Base-by-base conservation (phyloP, 352 stramenopile species). In the Thalassiosira mediterranea region DNA sequence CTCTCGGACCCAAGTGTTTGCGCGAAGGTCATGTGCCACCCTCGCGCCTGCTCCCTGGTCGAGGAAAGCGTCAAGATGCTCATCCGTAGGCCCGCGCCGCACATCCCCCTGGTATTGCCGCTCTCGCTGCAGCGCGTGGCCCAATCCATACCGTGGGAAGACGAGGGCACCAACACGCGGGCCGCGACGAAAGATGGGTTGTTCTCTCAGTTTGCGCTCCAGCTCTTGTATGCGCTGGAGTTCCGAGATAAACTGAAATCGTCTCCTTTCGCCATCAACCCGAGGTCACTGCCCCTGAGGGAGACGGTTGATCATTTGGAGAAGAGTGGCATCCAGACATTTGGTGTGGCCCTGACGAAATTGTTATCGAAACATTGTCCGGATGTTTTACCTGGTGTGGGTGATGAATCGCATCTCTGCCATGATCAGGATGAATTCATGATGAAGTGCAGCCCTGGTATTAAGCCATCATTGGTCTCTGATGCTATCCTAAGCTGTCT, bases 251-350 rank as follows among this genome's bases (percentile, higher is more conserved):
- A 19, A 57, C 32, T 73, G 26, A 57, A 71, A 21, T 38, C 29
- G 5, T 83, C 72, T 29, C 72, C 79, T 8, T 89, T 89, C 62
- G 59, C 26, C 0, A 76, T 88, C 40, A 73, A 91, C 72, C 70
- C 72, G 51, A 63, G 78, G 21, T 59, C 53, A 53, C 31, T 85
- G 19, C 81, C 80, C 26, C 52, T 90, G 29, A 78, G 75, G 25
- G 52, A 87, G 67, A 46, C 72, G 2, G 52, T 81, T 23, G 3
- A 11, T 40, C n/a, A n/a, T n/a, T n/a, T n/a, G n/a, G n/a, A n/a
- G n/a, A n/a, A n/a, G n/a, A n/a, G n/a, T n/a, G n/a, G n/a, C n/a
- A n/a, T n/a, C n/a, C n/a, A n/a, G n/a, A n/a, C n/a, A n/a, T 66
- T 72, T n/a, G 8, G 13, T 8, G 38, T 32, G 31, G 19, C 26